Evolutionary conservation across 106 monocot species (phyloP), one percentile per base, ranked within the genome.

Genomic region (Platanthera guangdongensis): DNA sequence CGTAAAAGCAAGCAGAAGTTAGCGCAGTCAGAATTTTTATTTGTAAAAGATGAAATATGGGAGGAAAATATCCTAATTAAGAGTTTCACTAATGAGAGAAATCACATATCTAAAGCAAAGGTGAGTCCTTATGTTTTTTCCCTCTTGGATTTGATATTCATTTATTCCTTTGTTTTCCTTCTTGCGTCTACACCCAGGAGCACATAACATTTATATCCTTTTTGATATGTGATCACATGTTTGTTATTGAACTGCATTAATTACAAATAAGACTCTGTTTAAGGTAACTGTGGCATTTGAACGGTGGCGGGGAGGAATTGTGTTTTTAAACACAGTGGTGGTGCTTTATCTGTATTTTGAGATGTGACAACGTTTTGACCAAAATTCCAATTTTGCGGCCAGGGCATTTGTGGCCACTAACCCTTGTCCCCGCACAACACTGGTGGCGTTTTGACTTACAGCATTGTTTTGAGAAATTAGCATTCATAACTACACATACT

Each of bases 1-100:
- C 81, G 71, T 47, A 94, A 88, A 80, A 84, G 57, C 78, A 92
- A 92, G 71, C 83, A 88, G 76, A 85, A 87, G 67, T 79, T 71
- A 39, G 50, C 73, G 47, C 83, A 78, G 18, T 49, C 75, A 48
- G 86, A 88, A 50, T 30, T 10, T 52, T n/a, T 57, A 21, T 70
- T 77, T n/a, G 72, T 71, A 18, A 78, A 84, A 25, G 9, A 65
- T 63, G 73, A 84, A 78, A 47, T 50, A 11, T 45, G 8, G 52
- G 50, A 78, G n/a, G 78, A 80, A 21, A 46, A 81, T 51, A 75
- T 53, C 57, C 32, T 80, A 0, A n/a, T 52, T 9, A 80, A 79
- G 57, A 80, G 70, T 7, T 75, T 84, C 45, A 68, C 81, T 10
- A 83, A 85, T 75, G 51, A 57, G 48, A 68, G 79, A 70, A 78